phyloP scores from a whole-genome alignment of 257 asterid genomes.

The Paraleonurus japonicus region DNA sequence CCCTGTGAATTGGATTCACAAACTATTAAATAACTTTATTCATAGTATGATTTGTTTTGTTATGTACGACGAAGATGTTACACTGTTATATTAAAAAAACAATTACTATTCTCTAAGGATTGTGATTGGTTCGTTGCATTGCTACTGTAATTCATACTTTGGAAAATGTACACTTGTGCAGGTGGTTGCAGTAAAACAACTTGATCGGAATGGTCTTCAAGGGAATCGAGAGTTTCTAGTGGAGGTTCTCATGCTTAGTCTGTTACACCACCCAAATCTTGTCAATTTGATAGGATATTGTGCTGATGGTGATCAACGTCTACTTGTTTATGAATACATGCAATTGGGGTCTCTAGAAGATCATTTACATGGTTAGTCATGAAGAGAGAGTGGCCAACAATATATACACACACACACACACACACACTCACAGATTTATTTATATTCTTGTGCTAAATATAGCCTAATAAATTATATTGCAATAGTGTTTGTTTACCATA shows the following conservation, averaged over 20 bases:
- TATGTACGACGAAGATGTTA: background rate
- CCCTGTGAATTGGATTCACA: background rate
- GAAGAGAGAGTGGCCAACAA: background rate
- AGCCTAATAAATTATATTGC: background rate
- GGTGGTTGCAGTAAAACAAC: constrained; percentile 97
- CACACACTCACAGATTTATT: too few species aligned
- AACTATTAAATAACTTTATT: background rate
- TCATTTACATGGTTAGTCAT: constrained; percentile 88
- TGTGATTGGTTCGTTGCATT: background rate
- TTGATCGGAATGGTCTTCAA: constrained; percentile 91
- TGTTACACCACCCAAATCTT: constrained; percentile 85
- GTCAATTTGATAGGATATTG: constrained; percentile 98
- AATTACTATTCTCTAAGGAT: background rate
- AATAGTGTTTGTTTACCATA: background rate
- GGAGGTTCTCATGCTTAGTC: constrained; percentile 99
- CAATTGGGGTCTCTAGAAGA: constrained; percentile 96
- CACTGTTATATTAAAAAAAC: background rate
- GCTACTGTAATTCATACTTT: constrained; percentile 18
- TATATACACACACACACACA: too few species aligned
- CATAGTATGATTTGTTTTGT: background rate
- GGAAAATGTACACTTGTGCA: constrained; percentile 34
- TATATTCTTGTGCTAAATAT: background rate
- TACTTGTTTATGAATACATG: constrained; percentile 95
- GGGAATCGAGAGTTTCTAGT: constrained; percentile 94
- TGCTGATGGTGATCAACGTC: constrained; percentile 98